Evolutionary conservation across 768 basidiomycete genomes (phyloP), one percentile per base, ranked within the genome.

Genomic region (Atractiella rhizophila): DNA sequence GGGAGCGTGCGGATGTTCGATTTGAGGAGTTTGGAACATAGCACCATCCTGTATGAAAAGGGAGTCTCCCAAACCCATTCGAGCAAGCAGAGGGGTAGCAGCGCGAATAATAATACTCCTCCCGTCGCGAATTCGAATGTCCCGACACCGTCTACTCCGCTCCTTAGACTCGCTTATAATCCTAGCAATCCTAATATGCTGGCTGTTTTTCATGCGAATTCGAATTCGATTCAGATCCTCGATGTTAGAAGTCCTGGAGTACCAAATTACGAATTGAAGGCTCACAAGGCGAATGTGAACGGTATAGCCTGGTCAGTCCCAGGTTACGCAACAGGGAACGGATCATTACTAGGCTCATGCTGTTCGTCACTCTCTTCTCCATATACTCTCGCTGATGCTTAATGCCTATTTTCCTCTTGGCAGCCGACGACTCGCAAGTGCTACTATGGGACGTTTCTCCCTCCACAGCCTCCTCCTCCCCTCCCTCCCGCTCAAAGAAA

Each of bases 191-290:
- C 83, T 13, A 85, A 91, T 51, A 91, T 88, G 58, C 79, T 98
- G 71, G 80, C 83, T 11, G 88, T 85, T 2, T 91, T 94, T 59
- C 88, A 94, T 53, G 76, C 82, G 68, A 85, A 91, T 54, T 79
- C 80, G 36, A 59, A 66, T 16, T 78, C 85, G 52, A 68, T 91
- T 4, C 79, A 91, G 56, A 80, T 98, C 21, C 64, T 98, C 47
- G 91, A 98, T 54, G 94, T 94, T 80, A 71, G 91, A 39, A 79
- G 74, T 59, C 91, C 91, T 2, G 91, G 91, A 2, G 74, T 79
- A 46, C 85, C 91, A 0, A 85, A 94, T 15, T 76, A 85, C 54
- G 86, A 96, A 58, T 63, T 94, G 16, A 68, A 70, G 47, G 83
- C 70, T 15, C 88, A 96, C 56, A 68, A 72, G 40, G 71, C 68